phyloP scores from a whole-genome alignment of 1,284 basidiomycete genomes.

The Papiliotrema terrestris region DNA sequence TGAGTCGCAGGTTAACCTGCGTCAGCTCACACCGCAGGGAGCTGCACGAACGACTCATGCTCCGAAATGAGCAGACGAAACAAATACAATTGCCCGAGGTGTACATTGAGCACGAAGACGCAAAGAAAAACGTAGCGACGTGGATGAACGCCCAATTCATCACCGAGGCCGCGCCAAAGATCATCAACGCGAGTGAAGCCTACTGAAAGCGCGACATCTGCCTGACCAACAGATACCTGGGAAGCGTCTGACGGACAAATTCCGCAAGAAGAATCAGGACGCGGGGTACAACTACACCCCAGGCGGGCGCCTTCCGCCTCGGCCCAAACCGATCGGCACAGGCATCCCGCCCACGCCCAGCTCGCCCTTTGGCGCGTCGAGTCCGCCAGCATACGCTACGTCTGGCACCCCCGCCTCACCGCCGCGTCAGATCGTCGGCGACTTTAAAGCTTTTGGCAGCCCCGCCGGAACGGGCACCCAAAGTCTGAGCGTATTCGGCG shows the following conservation, averaged over 20 bases:
- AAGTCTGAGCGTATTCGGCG: slow-evolving; percentile 48
- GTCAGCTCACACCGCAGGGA: slow-evolving; percentile 25
- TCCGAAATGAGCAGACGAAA: slow-evolving; percentile 95
- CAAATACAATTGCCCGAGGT: slow-evolving; percentile 95
- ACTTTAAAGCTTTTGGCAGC: slow-evolving; percentile 81
- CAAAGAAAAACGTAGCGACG: slow-evolving; percentile 81
- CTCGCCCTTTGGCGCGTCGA: slow-evolving; percentile 24
- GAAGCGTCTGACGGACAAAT: slow-evolving; percentile 90
- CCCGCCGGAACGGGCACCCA: background rate
- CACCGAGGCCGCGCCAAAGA: slow-evolving; percentile 68
- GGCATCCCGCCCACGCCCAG: slow-evolving; percentile 36
- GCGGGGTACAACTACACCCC: slow-evolving; percentile 54
- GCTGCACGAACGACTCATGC: slow-evolving; percentile 81
- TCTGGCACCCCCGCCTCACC: slow-evolving; percentile 48
- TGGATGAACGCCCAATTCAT: slow-evolving; percentile 75
- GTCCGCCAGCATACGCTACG: slow-evolving; percentile 42
- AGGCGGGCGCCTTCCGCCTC: slow-evolving; percentile 55
- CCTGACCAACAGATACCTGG: slow-evolving; percentile 67
- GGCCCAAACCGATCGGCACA: slow-evolving; percentile 40
- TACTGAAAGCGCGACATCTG: background rate
- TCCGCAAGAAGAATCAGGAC: slow-evolving; percentile 51
- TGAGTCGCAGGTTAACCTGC: slow-evolving; percentile 15
- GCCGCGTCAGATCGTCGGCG: slow-evolving; percentile 76
- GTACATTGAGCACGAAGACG: slow-evolving; percentile 83
- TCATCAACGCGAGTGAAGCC: slow-evolving; percentile 65